These are phyloP conservation scores for Zygnema cylindricum DNA, from an alignment of 139 green algal genomes.

Conservation along the genomic window DNA sequence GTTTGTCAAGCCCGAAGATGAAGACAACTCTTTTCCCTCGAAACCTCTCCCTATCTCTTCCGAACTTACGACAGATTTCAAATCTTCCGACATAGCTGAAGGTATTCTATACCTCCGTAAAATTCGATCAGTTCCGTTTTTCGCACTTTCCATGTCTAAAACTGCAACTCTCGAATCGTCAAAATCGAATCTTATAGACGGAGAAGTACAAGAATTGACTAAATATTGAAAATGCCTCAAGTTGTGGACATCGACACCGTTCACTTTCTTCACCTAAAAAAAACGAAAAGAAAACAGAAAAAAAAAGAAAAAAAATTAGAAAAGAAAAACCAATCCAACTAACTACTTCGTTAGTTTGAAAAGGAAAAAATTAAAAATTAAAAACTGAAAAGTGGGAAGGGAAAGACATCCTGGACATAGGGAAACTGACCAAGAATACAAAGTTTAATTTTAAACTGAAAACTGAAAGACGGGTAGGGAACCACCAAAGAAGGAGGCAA, in stretches of 20 bases:
- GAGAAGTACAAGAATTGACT: neutral
- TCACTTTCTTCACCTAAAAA: slow-evolving; percentile 36
- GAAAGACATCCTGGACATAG: no score
- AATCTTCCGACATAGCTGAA: neutral
- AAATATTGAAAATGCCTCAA: slow-evolving; percentile 38
- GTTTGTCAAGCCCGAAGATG: no score
- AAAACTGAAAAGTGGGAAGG: no score
- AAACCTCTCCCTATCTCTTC: neutral
- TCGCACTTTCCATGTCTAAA: slow-evolving; percentile 63
- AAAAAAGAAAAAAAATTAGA: no score
- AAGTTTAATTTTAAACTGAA: no score
- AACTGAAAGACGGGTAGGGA: no score
- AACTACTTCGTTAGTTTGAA: neutral
- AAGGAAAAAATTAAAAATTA: neutral
- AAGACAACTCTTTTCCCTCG: neutral
- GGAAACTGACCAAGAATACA: no score
- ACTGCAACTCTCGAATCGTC: slow-evolving; percentile 74
- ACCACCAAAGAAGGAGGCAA: no score
- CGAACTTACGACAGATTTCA: neutral
- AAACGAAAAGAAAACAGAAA: neutral
- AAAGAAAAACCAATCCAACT: neutral
- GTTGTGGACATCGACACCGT: slow-evolving; percentile 37
- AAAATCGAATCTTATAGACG: slow-evolving; percentile 67
- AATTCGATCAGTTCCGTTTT: slow-evolving; percentile 4
- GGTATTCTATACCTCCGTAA: slow-evolving; percentile 12